These are phyloP conservation scores for Avena insularis DNA, from an alignment of 176 grass and related monocot species.

Conservation along the genomic window DNA sequence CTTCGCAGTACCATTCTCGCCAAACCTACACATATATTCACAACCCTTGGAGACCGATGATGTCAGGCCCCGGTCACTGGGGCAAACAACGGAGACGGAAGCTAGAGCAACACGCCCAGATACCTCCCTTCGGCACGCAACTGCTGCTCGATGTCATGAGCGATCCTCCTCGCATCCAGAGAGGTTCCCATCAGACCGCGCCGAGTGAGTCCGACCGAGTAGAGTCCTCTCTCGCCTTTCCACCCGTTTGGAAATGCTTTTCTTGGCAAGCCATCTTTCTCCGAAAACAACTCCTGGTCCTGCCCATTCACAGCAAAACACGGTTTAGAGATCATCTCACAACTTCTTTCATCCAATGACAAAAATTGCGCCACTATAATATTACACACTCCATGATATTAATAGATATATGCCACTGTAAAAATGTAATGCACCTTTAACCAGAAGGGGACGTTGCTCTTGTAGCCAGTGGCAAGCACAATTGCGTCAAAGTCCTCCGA, in stretches of 20 bases:
- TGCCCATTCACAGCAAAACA: constrained; percentile 38
- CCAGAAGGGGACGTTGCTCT: constrained; percentile 91
- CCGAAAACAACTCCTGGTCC: constrained; percentile 84
- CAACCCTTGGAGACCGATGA: constrained; percentile 35
- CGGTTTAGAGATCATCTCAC: constrained; percentile 22
- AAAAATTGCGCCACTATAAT: not conserved
- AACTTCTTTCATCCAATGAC: not conserved
- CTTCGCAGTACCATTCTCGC: constrained; percentile 37
- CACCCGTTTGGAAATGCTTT: constrained; percentile 83
- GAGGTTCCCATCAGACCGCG: constrained; percentile 82
- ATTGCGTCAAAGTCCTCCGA: constrained; percentile 70
- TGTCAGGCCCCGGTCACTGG: not conserved
- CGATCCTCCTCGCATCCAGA: constrained; percentile 68
- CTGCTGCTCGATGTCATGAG: constrained; percentile 75
- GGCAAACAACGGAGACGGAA: not conserved
- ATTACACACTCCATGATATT: not conserved
- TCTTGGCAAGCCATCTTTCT: constrained; percentile 86
- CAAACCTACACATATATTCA: constrained; percentile 57
- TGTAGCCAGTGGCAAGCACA: constrained; percentile 89
- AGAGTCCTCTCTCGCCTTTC: constrained; percentile 81
- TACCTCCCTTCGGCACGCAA: constrained; percentile 45
- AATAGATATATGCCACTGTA: not conserved
- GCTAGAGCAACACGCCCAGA: constrained; percentile 28
- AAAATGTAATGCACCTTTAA: constrained; percentile 65
- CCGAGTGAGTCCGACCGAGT: constrained; percentile 79